These are phyloP conservation scores for Fusarium protoensiforme DNA, from an alignment of 2,329 filamentous ascomycete species.

Conservation along the genomic window DNA sequence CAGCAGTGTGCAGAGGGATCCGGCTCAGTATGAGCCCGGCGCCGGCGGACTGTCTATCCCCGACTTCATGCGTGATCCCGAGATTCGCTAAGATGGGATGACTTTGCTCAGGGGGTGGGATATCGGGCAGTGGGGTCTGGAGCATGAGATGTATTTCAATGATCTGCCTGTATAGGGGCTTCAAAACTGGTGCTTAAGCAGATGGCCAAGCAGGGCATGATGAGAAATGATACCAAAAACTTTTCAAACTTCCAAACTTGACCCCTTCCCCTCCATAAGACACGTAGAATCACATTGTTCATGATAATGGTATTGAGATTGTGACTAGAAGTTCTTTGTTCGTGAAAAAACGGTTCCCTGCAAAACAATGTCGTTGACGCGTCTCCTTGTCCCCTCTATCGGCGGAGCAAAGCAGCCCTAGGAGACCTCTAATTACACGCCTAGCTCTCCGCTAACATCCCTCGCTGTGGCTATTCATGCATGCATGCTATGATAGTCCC, in stretches of 20 bases:
- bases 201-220: conserved; percentile 22
- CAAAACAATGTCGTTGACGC: neutral
- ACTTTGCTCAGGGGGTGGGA: neutral
- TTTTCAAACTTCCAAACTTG: neutral
- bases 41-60: conserved; percentile 51
- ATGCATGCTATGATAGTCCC: conserved; percentile 4
- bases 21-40: conserved; percentile 46
- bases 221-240: conserved; percentile 22
- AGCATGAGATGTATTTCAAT: conserved; percentile 15
- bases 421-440: conserved; percentile 26
- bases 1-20: conserved; percentile 45
- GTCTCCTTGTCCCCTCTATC: neutral
- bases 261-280: neutral
- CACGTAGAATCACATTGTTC: neutral
- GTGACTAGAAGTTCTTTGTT: neutral
- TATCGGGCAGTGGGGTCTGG: conserved; percentile 14
- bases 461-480: conserved; percentile 17
- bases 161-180: neutral
- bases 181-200: neutral
- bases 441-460: conserved; percentile 9
- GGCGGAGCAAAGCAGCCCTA: conserved; percentile 5
- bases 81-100: conserved; percentile 49
- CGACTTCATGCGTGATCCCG: conserved; percentile 57
- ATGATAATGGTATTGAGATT: neutral
- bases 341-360: conserved; percentile 5